Evolutionary conservation across 192 early-diverging fungal species (phyloP).

Genomic region (Backusella morwellensis): DNA sequence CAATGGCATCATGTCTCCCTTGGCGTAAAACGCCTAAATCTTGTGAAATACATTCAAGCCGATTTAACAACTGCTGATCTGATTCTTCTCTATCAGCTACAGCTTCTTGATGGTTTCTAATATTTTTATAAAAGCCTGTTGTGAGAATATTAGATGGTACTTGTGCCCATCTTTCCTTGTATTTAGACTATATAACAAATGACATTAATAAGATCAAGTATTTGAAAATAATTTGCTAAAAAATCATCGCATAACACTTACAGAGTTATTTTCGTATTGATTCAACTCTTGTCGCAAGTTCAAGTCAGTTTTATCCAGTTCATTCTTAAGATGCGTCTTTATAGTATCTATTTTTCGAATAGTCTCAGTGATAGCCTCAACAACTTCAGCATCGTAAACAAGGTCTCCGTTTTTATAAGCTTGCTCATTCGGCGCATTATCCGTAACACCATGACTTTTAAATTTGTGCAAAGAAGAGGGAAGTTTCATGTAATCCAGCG

Average conservation of each 20-base stretch:
- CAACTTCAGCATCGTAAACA: not conserved
- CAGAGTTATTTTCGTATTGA: not conserved
- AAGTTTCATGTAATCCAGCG: slow-evolving; percentile 87
- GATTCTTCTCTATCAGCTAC: slow-evolving; percentile 74
- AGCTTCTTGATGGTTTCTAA: slow-evolving; percentile 66
- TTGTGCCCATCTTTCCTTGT: slow-evolving; percentile 78
- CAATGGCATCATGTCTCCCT: not conserved
- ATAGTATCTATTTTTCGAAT: not conserved
- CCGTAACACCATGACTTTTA: slow-evolving; percentile 29
- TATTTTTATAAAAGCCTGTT: slow-evolving; percentile 68
- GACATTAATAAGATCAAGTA: not conserved
- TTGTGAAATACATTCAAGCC: slow-evolving; percentile 40
- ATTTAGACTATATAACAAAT: slow-evolving; percentile 31
- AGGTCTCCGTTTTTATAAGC: not conserved
- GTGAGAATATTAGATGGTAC: slow-evolving; percentile 73
- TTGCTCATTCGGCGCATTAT: not conserved
- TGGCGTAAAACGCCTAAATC: slow-evolving; percentile 45
- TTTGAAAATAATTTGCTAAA: not conserved
- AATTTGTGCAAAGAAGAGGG: slow-evolving; percentile 75
- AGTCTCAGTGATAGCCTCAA: not conserved
- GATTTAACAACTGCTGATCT: slow-evolving; percentile 43
- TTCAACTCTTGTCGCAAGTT: not conserved
- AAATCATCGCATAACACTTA: not conserved
- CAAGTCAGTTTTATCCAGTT: not conserved
- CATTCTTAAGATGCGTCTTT: not conserved